A percentile compares a stretch with the other conserved stretches of the same genome.
phyloP scores from a whole-genome alignment of 768 basidiomycete species.

The Coprinellus micaceus region DNA sequence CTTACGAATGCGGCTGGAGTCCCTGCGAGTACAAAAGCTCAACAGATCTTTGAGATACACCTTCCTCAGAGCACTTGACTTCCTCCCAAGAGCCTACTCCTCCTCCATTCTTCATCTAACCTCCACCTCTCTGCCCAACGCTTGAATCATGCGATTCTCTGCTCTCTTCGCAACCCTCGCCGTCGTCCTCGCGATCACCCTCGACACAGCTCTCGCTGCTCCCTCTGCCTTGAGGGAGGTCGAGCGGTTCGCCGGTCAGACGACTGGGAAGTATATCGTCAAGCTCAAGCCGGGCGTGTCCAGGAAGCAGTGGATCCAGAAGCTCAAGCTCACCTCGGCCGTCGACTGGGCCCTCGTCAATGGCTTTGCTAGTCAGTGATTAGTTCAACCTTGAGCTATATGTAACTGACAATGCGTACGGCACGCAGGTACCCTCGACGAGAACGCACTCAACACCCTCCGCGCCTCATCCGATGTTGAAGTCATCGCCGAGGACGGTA shows the following conservation, averaged over 20 bases:
- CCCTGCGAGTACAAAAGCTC: not conserved
- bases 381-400: too few species aligned
- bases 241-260: constrained; percentile 3
- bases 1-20: too few species aligned
- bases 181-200: not conserved
- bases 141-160: constrained; percentile 1
- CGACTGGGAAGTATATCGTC: constrained; percentile 14
- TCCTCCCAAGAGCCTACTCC: not conserved
- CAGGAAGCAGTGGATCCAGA: not conserved
- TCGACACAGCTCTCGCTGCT: constrained; percentile 8
- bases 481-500: constrained; percentile 23
- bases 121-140: not conserved
- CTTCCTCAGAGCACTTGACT: not conserved
- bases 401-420: not conserved
- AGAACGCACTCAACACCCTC: constrained; percentile 16
- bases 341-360: constrained; percentile 9
- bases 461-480: constrained; percentile 20
- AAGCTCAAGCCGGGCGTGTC: constrained; percentile 13
- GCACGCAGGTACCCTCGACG: constrained; percentile 11
- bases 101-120: not conserved
- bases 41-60: not conserved
- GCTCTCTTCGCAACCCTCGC: constrained; percentile 2
- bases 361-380: constrained; percentile 11
- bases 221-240: not conserved
- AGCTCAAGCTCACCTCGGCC: not conserved